phyloP scores from a whole-genome alignment of 208 protist species.

The Balamuthia mandrillaris region DNA sequence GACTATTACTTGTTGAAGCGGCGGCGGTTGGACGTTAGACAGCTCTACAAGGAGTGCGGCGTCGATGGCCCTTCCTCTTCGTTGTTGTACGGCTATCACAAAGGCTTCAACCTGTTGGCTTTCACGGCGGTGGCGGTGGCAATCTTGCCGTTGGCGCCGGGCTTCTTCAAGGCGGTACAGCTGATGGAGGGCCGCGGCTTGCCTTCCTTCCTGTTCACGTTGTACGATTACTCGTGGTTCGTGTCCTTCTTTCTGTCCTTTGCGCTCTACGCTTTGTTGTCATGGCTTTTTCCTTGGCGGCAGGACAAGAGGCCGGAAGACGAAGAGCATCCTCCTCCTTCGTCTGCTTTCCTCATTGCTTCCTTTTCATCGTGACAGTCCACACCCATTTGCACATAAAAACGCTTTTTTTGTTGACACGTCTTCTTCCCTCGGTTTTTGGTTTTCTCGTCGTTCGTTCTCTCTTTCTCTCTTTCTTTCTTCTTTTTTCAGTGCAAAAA shows the following conservation, averaged over 20 bases:
- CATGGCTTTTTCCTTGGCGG: no score
- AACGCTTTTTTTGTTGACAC: no score
- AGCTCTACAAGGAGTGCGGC: neutral
- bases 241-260: neutral
- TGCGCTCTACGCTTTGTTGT: neutral
- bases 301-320: no score
- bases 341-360: no score
- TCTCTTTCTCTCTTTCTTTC: no score
- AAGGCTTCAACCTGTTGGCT: neutral
- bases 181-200: neutral
- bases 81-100: neutral
- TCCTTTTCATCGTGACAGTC: no score
- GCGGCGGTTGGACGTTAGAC: neutral
- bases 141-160: neutral
- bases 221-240: slow-evolving; percentile 25
- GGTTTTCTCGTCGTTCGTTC: no score
- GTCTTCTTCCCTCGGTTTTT: no score
- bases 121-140: neutral
- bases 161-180: neutral
- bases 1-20: neutral
- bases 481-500: no score
- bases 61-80: neutral
- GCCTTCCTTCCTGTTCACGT: neutral
- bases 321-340: no score
- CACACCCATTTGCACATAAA: no score